Conservation (phyloP, 805 yeast genomes). For the Pachysolen tannophilus region DNA sequence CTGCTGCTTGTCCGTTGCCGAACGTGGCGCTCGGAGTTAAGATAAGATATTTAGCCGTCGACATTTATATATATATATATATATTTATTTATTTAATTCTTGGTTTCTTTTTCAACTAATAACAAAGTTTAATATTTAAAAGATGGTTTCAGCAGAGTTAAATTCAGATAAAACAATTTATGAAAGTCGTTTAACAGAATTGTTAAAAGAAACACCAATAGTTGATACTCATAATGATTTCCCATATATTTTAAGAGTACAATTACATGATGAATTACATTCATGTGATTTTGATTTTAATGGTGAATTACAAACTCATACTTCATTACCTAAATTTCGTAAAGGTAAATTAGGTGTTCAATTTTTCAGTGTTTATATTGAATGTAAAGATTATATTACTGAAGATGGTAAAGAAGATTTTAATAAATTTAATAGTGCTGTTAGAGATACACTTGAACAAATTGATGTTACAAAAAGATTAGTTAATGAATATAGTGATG, state of each 20-base stretch:
- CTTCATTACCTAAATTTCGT: conserved; percentile 33
- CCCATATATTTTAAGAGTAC: conserved; percentile 40
- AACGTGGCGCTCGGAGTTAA: too few relatives aligned
- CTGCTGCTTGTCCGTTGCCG: too few relatives aligned
- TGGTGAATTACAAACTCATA: conserved; percentile 30
- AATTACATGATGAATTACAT: conserved; percentile 35
- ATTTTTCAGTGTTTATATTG: conserved; percentile 42
- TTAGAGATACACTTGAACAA: conserved; percentile 46
- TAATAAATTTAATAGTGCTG: conserved; percentile 33
- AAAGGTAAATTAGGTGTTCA: conserved; percentile 41
- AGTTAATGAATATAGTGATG: conserved; percentile 30
- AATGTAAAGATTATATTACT: conserved; percentile 28
- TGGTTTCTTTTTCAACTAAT: too few relatives aligned
- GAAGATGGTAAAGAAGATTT: conserved; percentile 34
- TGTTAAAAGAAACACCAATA: conserved; percentile 24
- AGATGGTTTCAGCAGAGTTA: neutral
- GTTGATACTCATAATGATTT: conserved; percentile 44
- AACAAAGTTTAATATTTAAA: too few relatives aligned
- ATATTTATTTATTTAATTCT: too few relatives aligned
- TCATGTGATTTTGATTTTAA: conserved; percentile 30
- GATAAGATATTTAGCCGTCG: too few relatives aligned
- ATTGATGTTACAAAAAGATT: conserved; percentile 41
- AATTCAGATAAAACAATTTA: neutral
- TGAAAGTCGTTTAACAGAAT: conserved; percentile 5
- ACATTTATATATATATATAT: too few relatives aligned